Evolutionary conservation across 2,329 filamentous ascomycete species (phyloP), one percentile per base, ranked within the genome.

Genomic region (Elsinoe perseae): DNA sequence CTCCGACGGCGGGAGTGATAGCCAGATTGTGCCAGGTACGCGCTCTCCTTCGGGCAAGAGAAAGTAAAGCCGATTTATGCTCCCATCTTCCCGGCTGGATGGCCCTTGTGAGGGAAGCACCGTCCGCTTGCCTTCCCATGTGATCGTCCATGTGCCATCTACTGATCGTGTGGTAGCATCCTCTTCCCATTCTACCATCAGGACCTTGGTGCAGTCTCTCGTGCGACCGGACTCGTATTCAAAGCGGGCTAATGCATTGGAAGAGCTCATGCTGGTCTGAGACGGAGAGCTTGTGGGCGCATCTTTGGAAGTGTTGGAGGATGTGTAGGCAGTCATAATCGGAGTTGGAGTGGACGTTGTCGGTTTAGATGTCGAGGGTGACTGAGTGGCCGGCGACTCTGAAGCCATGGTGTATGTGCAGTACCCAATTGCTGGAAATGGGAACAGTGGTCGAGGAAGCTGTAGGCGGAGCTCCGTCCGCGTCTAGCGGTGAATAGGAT

Each of bases 101-200:
- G 36, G 25, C 14, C 50, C 65, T 63, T 80, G 75, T 44, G 85
- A 80, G 9, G 84, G 82, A 20, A 93, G 74, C 16, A 87, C 80
- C 1, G 83, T 83, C 25, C 40, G 61, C 58, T 93, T 95, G 43
- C 87, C 86, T 40, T 90, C 82, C 89, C 90, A 95, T 1, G 82
- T 85, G 18, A 95, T 84, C 58, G 86, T 80, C 89, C 89, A 95
- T 58, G 78, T 79, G 2, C 77, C 79, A 0, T 65, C 66, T 14
- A 76, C 61, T 9, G 71, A 70, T 53, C 74, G 70, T 2, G 73
- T 77, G 40, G 73, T 69, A 58, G 78, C 73, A 61, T 80, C 79
- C 54, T 85, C 81, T 67, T 88, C 83, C 90, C 90, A 95, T 70
- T 95, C 89, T 36, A 95, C 85, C 89, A 95, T 93, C 64, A 95